Base-by-base conservation (phyloP, 2,329 filamentous ascomycete species). In the Xylariales sp. region DNA sequence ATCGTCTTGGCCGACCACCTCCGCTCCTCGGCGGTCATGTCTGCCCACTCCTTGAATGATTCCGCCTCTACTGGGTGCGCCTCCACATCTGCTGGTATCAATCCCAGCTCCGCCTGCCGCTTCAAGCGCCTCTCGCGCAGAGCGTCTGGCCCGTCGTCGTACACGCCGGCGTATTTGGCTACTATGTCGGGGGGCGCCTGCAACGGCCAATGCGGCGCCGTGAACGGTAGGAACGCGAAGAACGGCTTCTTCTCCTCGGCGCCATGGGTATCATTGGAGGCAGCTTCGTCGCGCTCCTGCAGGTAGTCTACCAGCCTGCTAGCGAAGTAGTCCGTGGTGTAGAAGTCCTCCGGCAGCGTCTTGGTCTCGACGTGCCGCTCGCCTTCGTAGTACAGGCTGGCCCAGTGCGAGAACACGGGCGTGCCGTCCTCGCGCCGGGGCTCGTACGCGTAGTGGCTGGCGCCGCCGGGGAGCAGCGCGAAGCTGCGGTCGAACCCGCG, bases 401-500 rank as follows among this genome's bases (percentile, higher is more conserved):
- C 63, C 45, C 58, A 64, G 35, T 56, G 59, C 50, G 60, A 60
- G 15, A 56, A 59, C 52, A 63, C 55, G 23, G 55, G 62, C 43
- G 53, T 68, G 40, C 62, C 53, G 28, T 72, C 68, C 23, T 41
- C 46, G 11, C 52, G 52, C 30, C 58, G 52, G 3, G 70, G 72
- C 48, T 74, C 71, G 42, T 67, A 75, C 5, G 58, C 69, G 45
- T 67, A 76, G 48, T 77, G 72, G 40, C 76, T 77, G 34, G 69
- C 72, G 52, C 76, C 79, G 3, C 72, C 78, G 0, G 78, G 78
- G 4, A 83, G 59, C 49, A 78, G 72, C 3, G 77, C 76, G 41
- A 82, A 73, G 20, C 69, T 74, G 14, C 68, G 67, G 41, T 78
- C 70, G 46, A 83, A 83, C 0, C 79, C 78, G 8, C 78, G 65